Evolutionary conservation across 2,329 filamentous ascomycete species (phyloP), one percentile per base, ranked within the genome.

Genomic region (Pestalotiopsis fici): DNA sequence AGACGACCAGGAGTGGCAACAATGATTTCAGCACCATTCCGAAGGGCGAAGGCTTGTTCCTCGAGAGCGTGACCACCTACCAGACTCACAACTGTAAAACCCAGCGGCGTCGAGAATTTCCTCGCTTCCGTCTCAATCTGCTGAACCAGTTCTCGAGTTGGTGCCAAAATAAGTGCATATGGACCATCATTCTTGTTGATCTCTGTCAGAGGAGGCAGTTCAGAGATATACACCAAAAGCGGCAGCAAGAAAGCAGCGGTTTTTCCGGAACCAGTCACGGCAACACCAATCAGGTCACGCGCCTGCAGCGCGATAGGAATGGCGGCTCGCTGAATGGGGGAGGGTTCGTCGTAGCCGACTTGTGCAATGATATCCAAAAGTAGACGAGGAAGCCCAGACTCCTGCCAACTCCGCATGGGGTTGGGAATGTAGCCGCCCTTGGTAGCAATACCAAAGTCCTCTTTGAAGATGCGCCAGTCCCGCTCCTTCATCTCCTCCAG

Each of bases 381-480:
- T 1, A 89, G 87, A 68, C 88, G 86, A 3, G 96, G 95, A 50
- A 99, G 85, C 5, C 86, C 86, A 3, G 95, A 97, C 79, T 99
- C 96, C 59, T 87, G 78, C 96, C 96, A 99, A 73, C 86, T 94
- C 62, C 96, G 94, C 95, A 99, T 98, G 0, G 96, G 96, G 74
- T 98, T 95, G 0, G 96, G 96, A 66, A 98, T 94, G 28, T 87
- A 87, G 56, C 95, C 95, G 67, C 96, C 96, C 79, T 97, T 98
- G 9, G 94, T 98, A 54, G 91, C 87, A 77, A 99, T 99, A 74
- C 96, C 97, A 83, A 97, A 98, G 80, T 99, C 95, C 79, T 98
- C 96, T 82, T 98, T 99, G 89, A 99, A 98, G 74, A 99, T 98
- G 77, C 96, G 93, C 96, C 96, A 99, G 80, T 99, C 96, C 78